Base-by-base conservation (phyloP, 768 basidiomycete genomes). In the Rhodosporidiobolus odoratus region DNA sequence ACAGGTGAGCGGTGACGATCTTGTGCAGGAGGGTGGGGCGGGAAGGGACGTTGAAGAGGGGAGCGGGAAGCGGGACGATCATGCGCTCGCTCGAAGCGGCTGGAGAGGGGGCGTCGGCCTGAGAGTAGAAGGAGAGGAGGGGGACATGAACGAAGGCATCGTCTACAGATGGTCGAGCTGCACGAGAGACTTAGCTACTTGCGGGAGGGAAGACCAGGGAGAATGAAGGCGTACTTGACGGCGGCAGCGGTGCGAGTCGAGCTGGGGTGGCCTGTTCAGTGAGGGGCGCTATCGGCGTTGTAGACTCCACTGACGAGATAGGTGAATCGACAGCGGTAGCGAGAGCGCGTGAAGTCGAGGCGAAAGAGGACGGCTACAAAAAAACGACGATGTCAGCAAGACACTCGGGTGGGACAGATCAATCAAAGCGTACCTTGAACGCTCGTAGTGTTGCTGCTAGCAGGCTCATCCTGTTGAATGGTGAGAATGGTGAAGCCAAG, bases 1-100 rank as follows among this genome's bases (percentile, higher is more conserved):
- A 91, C 48, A 89, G 86, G 78, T 96, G 85, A 76, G 95, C 91
- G 10, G 89, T 85, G 41, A 93, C 88, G 78, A 93, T 95, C 54
- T 92, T 85, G 79, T 98, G 94, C 5, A 98, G 85, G 72, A 99
- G 90, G 79, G 97, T 94, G 30, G 87, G 86, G 59, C 95, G 90
- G 53, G 93, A 86, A 48, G 93, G 91, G 75, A 91, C 88, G 69
- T 85, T 83, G 81, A 98, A 99, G 38, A 98, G 88, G 12, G 78
- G 77, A 9, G 82, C 76, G 27, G 82, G 80, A 4, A 84, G 80
- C 0, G 81, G 76, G 35, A 83, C 75, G 52, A 79, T 64, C 30
- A 74, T 40, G 62, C 58, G 60, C 21, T 65, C 66, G 32, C 34
- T n/a, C 19, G 68, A 38, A 40, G 61, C 27, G 30, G 59, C 30